Percentiles rank a stretch among this genome's conserved stretches.
phyloP scores from a whole-genome alignment of 2,329 filamentous ascomycete genomes.

The Pseudocercospora macadamiae region DNA sequence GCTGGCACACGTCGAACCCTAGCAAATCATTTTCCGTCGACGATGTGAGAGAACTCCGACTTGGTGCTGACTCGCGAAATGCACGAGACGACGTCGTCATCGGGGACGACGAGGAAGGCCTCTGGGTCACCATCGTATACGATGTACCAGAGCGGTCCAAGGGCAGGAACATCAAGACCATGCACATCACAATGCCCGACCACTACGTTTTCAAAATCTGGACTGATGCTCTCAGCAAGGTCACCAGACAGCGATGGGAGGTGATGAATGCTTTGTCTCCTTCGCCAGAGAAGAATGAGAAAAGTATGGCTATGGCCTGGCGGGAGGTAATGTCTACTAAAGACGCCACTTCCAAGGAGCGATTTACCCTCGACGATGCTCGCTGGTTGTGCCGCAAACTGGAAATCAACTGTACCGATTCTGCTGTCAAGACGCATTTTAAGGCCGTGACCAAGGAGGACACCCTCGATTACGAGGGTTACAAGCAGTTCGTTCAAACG shows the following conservation, averaged over 20 bases:
- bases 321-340: constrained; percentile 76
- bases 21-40: constrained; percentile 91
- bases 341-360: constrained; percentile 63
- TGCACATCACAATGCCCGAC: constrained; percentile 83
- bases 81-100: constrained; percentile 84
- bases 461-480: constrained; percentile 76
- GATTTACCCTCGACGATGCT: constrained; percentile 76
- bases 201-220: constrained; percentile 73
- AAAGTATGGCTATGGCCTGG: constrained; percentile 70
- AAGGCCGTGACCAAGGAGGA: constrained; percentile 65
- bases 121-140: constrained; percentile 91
- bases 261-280: constrained; percentile 88
- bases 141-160: constrained; percentile 76
- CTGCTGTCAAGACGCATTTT: constrained; percentile 74
- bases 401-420: constrained; percentile 85
- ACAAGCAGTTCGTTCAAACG: constrained; percentile 78
- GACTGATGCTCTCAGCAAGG: constrained; percentile 80
- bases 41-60: constrained; percentile 88
- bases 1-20: constrained; percentile 78
- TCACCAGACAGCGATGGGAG: constrained; percentile 83
- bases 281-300: constrained; percentile 73
- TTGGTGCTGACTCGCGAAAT: constrained; percentile 80
- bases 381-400: constrained; percentile 84
- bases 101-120: constrained; percentile 65
- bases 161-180: constrained; percentile 69